Percentiles rank a stretch among this genome's conserved stretches.
These are phyloP conservation scores for Durusdinium trenchii DNA, from an alignment of 73 alveolate genomes.

Conservation along the genomic window DNA sequence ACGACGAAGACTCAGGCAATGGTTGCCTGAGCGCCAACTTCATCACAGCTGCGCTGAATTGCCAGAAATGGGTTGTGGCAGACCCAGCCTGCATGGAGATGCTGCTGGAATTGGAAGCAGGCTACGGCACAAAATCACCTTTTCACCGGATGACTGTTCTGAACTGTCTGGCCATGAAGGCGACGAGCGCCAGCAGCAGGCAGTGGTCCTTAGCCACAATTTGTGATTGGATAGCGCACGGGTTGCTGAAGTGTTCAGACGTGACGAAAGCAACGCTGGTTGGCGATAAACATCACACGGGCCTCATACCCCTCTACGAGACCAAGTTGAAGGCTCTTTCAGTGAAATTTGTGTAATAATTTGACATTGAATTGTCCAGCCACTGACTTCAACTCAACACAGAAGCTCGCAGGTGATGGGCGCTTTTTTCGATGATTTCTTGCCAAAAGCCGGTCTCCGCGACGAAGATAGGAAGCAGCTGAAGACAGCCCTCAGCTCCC, in stretches of 20 bases:
- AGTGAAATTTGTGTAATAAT: neutral
- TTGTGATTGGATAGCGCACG: neutral
- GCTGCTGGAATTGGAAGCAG: neutral
- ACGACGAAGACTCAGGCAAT: neutral
- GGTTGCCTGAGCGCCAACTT: neutral
- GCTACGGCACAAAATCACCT: neutral
- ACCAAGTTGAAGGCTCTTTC: neutral
- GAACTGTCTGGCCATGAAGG: neutral
- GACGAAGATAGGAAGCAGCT: neutral
- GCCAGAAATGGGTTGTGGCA: neutral
- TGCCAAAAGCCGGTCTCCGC: neutral
- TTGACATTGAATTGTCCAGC: too few species aligned
- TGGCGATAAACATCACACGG: neutral
- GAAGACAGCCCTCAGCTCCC: neutral
- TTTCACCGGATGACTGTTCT: neutral
- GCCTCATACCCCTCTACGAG: neutral
- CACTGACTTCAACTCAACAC: too few species aligned
- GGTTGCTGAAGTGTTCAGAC: neutral
- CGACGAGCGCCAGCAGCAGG: neutral
- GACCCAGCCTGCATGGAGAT: neutral
- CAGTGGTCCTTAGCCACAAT: neutral
- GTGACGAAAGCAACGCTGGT: neutral
- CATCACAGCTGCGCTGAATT: neutral
- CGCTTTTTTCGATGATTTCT: neutral
- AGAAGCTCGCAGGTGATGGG: neutral